These are phyloP conservation scores for Didymella arachidicola DNA, from an alignment of 2,329 filamentous ascomycete species.

Conservation along the genomic window DNA sequence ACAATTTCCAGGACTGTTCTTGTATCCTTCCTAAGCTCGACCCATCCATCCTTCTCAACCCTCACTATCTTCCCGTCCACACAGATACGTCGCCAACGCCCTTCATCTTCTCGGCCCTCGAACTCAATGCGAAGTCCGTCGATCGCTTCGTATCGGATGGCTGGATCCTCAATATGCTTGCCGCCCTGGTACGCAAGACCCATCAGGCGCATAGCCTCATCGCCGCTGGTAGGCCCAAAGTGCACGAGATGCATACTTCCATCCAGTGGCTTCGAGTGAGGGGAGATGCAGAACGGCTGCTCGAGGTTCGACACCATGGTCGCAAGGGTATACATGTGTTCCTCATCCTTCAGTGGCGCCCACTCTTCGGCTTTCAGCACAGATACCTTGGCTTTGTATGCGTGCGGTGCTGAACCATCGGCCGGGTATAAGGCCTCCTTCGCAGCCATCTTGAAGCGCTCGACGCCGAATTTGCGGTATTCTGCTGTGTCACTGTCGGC, in stretches of 20 bases:
- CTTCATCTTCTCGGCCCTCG: constrained; percentile 65
- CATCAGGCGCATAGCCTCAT: constrained; percentile 81
- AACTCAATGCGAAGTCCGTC: constrained; percentile 72
- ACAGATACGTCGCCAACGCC: constrained; percentile 82
- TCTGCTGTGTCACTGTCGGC: constrained; percentile 87
- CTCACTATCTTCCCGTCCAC: constrained; percentile 89
- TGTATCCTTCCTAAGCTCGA: constrained; percentile 67
- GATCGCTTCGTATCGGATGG: constrained; percentile 75
- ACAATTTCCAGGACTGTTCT: constrained; percentile 51
- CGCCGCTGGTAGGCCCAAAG: constrained; percentile 72
- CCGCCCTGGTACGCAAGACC: constrained; percentile 65
- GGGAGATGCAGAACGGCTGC: constrained; percentile 81
- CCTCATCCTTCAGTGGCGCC: constrained; percentile 49
- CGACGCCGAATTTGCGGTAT: constrained; percentile 77
- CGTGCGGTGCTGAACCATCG: constrained; percentile 62
- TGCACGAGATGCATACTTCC: constrained; percentile 75
- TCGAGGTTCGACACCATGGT: constrained; percentile 84
- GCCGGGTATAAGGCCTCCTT: constrained; percentile 72
- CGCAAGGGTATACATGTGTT: constrained; percentile 79
- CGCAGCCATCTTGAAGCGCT: constrained; percentile 86
- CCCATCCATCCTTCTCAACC: constrained; percentile 73
- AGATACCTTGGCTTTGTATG: constrained; percentile 63
- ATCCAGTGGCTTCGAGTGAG: constrained; percentile 73
- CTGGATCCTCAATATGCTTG: constrained; percentile 60
- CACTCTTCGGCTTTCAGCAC: constrained; percentile 46